phyloP scores from a whole-genome alignment of 768 basidiomycete genomes.

The Tephrocybe sp. region DNA sequence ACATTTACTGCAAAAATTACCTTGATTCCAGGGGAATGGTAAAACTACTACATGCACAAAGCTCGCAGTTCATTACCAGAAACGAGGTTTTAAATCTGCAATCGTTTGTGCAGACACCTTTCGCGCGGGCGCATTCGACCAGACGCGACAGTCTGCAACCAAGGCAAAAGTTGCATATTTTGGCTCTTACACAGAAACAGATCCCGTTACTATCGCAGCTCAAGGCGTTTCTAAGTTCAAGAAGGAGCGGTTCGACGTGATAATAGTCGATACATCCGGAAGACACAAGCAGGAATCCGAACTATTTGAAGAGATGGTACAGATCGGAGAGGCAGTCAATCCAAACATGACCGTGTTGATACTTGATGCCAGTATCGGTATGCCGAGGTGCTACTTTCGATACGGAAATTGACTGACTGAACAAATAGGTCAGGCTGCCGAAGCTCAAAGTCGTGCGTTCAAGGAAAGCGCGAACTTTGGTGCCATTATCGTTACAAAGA shows the following conservation, averaged over 20 bases:
- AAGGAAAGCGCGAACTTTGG: slow-evolving; percentile 98
- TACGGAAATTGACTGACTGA: slow-evolving; percentile 5
- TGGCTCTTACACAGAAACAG: slow-evolving; percentile 98
- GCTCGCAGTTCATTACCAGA: slow-evolving; percentile 96
- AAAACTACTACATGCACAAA: slow-evolving; percentile 99
- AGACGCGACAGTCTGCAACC: slow-evolving; percentile 97
- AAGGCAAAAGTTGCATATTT: slow-evolving; percentile 99
- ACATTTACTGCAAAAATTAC: neutral
- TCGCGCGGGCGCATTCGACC: slow-evolving; percentile 98
- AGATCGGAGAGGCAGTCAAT: slow-evolving; percentile 90
- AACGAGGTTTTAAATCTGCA: slow-evolving; percentile 93
- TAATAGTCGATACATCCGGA: slow-evolving; percentile 98
- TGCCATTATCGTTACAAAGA: slow-evolving; percentile 98
- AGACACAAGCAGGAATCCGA: slow-evolving; percentile 97
- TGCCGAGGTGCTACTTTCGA: slow-evolving; percentile 10
- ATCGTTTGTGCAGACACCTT: slow-evolving; percentile 99
- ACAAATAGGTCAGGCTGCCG: slow-evolving; percentile 86
- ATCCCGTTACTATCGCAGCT: slow-evolving; percentile 92
- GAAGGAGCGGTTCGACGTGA: slow-evolving; percentile 97
- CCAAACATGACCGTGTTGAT: slow-evolving; percentile 97
- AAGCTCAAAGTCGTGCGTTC: slow-evolving; percentile 94
- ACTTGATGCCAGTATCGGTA: slow-evolving; percentile 95
- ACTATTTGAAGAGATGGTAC: slow-evolving; percentile 96
- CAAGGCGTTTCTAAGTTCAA: slow-evolving; percentile 97
- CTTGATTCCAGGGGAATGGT: slow-evolving; percentile 90